Evolutionary conservation across 2,329 filamentous ascomycete species (phyloP).

Genomic region (Penicillium sp.): DNA sequence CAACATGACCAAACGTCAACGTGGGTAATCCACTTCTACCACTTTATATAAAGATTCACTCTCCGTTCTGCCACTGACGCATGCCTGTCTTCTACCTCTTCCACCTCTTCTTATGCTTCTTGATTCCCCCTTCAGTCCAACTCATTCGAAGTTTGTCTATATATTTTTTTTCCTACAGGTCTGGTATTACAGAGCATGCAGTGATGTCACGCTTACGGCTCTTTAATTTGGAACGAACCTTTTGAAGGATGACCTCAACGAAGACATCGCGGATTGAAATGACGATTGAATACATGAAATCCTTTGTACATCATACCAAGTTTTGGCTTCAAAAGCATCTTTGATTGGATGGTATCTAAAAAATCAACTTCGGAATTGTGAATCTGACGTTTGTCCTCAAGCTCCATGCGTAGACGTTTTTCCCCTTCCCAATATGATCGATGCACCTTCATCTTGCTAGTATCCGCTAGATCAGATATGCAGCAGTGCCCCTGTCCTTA

Average conservation of each 20-base stretch:
- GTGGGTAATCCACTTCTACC: constrained; percentile 23
- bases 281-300: not conserved
- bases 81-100: not conserved
- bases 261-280: not conserved
- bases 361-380: not conserved
- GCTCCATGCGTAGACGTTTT: not conserved
- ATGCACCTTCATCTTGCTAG: not conserved
- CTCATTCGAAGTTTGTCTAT: not conserved
- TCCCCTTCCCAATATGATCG: not conserved
- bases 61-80: not conserved
- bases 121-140: not conserved
- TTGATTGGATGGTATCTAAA: not conserved
- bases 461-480: not conserved
- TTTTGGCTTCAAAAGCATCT: not conserved
- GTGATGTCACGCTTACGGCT: not conserved
- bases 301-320: not conserved
- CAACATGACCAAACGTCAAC: constrained; percentile 33
- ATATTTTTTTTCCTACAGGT: not conserved
- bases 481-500: not conserved
- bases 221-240: not conserved
- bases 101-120: not conserved
- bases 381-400: not conserved
- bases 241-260: not conserved
- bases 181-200: not conserved
- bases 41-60: not conserved